Evolutionary conservation across 441 rosid species (phyloP), one percentile per base, ranked within the genome.

Genomic region (Arabidopsis lyrata): DNA sequence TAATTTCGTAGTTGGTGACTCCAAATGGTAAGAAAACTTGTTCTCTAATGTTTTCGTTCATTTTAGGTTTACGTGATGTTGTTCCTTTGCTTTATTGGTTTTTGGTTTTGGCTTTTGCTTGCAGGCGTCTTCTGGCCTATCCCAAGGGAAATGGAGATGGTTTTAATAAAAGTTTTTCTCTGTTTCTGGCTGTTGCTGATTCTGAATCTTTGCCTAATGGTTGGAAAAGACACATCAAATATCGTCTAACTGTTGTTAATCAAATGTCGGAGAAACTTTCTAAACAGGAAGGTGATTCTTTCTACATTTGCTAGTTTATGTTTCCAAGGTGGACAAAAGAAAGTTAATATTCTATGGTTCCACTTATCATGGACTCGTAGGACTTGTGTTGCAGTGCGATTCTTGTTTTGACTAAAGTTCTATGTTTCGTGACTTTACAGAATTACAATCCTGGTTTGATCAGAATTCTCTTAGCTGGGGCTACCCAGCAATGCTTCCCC

Each of bases 101-200:
- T 58, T 34, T 0, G 52, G 24, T 16, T 58, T 34, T 0, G 52
- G 24, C 7, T 31, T 8, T 5, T 36, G 5, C 45, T 18, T 18
- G 15, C 45, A 58, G 63, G 45, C 31, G 10, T 18, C 31, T 58
- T 6, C 0, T 0, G 1, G 63, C 16, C 10, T 58, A 36, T 58
- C 63, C 47, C 1, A 58, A 58, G 16, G 45, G 45, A 18, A 0
- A 0, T 35, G 27, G 29, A 0, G 10, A 0, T 2, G 0, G 1
- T 5, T 9, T 2, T 5, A 57, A 36, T 35, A 35, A 5, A 11
- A 7, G 5, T 5, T n/a, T 72, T 0, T 22, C 70, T 2, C 22
- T 72, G 16, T 41, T 0, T 54, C 64, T 73, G 2, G 1, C 0
- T 1, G 70, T 63, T 39, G 20, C 32, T 12, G 32, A 45, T 73